A percentile compares a stretch with the other conserved stretches of the same genome.
Evolutionary conservation across 495 filamentous ascomycete genomes (phyloP).

Genomic region (Astrothelium subdiscretum): DNA sequence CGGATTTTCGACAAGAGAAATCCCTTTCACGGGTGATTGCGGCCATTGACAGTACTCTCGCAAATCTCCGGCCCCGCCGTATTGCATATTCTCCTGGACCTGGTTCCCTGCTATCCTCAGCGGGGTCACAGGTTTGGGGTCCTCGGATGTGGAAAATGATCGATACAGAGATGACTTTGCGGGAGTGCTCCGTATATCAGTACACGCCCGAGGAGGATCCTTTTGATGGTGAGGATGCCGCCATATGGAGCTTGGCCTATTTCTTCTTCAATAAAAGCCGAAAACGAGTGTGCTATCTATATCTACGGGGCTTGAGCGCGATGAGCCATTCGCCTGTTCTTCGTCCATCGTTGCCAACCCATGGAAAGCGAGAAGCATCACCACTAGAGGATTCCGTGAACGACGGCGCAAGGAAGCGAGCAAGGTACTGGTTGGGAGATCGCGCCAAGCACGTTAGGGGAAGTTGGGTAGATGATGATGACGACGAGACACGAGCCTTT

Average conservation of each 20-base stretch:
- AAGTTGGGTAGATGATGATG: constrained; percentile 11
- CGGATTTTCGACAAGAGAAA: constrained; percentile 74
- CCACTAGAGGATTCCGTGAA: constrained; percentile 16
- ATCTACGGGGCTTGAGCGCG: constrained; percentile 74
- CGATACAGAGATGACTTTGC: constrained; percentile 82
- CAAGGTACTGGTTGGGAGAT: constrained; percentile 73
- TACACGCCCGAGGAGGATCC: constrained; percentile 78
- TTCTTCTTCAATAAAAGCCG: constrained; percentile 92
- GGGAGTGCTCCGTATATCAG: constrained; percentile 72
- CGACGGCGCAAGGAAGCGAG: constrained; percentile 58
- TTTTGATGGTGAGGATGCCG: constrained; percentile 77
- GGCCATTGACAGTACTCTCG: constrained; percentile 71
- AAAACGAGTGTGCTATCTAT: constrained; percentile 93
- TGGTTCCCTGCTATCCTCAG: constrained; percentile 21
- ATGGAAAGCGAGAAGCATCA: constrained; percentile 7
- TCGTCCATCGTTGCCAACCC: constrained; percentile 5
- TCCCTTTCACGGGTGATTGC: constrained; percentile 67
- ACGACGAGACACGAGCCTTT: constrained; percentile 21
- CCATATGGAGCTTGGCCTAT: constrained; percentile 90
- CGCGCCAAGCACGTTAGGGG: constrained; percentile 32
- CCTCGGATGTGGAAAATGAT: constrained; percentile 82
- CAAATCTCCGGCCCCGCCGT: constrained; percentile 61
- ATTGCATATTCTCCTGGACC: constrained; percentile 14
- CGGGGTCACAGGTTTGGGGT: constrained; percentile 49
- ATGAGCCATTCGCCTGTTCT: constrained; percentile 54